These are phyloP conservation scores for Aspergillus bridgeri DNA, from an alignment of 495 filamentous ascomycete species.

Conservation along the genomic window DNA sequence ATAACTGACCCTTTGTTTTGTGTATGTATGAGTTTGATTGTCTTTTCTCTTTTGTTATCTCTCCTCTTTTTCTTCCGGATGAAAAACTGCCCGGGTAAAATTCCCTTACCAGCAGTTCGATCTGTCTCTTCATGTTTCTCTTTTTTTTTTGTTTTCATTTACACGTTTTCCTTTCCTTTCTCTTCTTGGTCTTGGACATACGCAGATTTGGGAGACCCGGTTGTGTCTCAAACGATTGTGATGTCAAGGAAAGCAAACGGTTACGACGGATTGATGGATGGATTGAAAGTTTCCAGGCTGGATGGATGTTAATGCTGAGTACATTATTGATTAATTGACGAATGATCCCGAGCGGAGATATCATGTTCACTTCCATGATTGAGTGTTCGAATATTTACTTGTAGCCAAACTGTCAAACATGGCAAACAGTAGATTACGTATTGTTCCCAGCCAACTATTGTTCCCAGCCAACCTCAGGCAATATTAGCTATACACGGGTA, in stretches of 20 bases:
- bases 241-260: constrained; percentile 15
- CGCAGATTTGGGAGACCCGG: constrained; percentile 16
- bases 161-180: background rate
- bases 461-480: too few species aligned
- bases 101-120: background rate
- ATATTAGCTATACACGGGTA: too few species aligned
- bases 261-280: constrained; percentile 15
- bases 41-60: constrained; percentile 11
- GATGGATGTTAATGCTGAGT: constrained; percentile 19
- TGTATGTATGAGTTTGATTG: constrained; percentile 16
- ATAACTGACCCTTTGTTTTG: constrained; percentile 17
- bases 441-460: too few species aligned
- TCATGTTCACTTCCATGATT: background rate
- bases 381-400: too few species aligned
- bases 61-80: constrained; percentile 9
- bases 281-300: constrained; percentile 12
- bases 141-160: background rate
- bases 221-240: constrained; percentile 16
- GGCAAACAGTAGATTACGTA: too few species aligned
- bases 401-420: too few species aligned
- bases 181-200: background rate
- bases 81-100: background rate
- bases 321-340: constrained; percentile 17
- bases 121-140: background rate
- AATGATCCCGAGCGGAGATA: background rate